Base-by-base conservation (phyloP, 345 rosid genomes). In the Pugionium dolabratum region DNA sequence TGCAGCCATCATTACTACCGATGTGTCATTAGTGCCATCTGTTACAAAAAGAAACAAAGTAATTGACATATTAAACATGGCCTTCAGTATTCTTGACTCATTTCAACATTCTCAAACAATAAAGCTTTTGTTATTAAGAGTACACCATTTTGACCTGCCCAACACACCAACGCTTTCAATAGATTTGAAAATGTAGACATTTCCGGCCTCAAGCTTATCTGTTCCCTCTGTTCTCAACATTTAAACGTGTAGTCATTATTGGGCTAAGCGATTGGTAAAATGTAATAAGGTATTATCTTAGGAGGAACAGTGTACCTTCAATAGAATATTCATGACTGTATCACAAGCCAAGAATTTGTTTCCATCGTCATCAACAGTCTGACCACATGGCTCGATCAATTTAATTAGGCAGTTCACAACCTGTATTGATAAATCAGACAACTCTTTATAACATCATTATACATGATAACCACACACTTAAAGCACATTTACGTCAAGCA, bases 261-360 rank as follows among this genome's bases (percentile, higher is more conserved):
- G 27, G 40, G 9, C 11, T 5, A 30, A 58, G 54, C 42, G 34
- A 31, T 59, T n/a, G 7, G 27, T 0, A 37, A 53, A 36, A 66
- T 44, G 43, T 59, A 60, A 51, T 8, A 26, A 30, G 36, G 9
- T 39, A 56, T 36, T 52, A 46, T 39, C 58, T 18, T 36, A 51
- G 5, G 39, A 64, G 45, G 62, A 72, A 9, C 54, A 71, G 25
- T 30, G 42, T 72, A 90, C 98, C 96, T 90, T 88, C 82, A 90
- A 56, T 72, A 90, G 92, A 66, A 90, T 63, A 79, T 86, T 90
- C 87, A 88, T 53, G 70, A 93, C 64, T 28, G 92, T 85, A 80
- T 90, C 97, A 50, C 96, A 90, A 4, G 97, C 97, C 87, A 93
- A 64, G 76, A 78, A 88, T 62, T 86, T 65, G 70, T 78, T 59